Evolutionary conservation across 495 filamentous ascomycete species (phyloP).

Genomic region (Alectoria sarmentosa): DNA sequence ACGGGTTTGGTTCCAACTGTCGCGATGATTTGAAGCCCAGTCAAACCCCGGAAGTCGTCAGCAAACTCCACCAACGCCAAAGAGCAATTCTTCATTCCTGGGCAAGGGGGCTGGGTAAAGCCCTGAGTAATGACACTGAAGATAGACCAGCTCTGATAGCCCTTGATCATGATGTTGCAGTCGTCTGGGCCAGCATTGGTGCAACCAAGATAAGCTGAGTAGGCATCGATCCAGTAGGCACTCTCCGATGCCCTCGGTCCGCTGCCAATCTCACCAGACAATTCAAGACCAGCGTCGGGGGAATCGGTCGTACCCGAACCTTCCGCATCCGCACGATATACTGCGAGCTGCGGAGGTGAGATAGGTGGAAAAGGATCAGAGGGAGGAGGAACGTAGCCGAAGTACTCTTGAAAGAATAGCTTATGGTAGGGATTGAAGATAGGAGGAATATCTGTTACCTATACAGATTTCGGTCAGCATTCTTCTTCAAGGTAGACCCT

Average conservation of each 20-base stretch:
- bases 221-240: conserved; percentile 42
- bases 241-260: conserved; percentile 32
- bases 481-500: background rate
- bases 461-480: background rate
- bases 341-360: conserved; percentile 36
- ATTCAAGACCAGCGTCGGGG: conserved; percentile 29
- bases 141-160: conserved; percentile 29
- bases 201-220: conserved; percentile 36
- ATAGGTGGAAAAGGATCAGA: conserved; percentile 35
- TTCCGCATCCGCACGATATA: conserved; percentile 33
- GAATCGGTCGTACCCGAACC: conserved; percentile 25
- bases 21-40: conserved; percentile 38
- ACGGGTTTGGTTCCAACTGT: conserved; percentile 26
- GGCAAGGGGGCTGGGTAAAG: conserved; percentile 32
- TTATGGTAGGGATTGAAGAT: conserved; percentile 41
- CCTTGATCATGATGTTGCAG: conserved; percentile 36
- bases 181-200: conserved; percentile 31
- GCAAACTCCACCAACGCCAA: conserved; percentile 32
- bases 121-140: conserved; percentile 27
- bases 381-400: conserved; percentile 36
- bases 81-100: conserved; percentile 30
- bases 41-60: conserved; percentile 31
- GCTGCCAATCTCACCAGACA: conserved; percentile 38
- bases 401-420: conserved; percentile 33
- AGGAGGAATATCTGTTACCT: conserved; percentile 31